A percentile compares a stretch with the other conserved stretches of the same genome.
phyloP scores from a whole-genome alignment of 352 stramenopile genomes.

The Globisporangium alternatum region DNA sequence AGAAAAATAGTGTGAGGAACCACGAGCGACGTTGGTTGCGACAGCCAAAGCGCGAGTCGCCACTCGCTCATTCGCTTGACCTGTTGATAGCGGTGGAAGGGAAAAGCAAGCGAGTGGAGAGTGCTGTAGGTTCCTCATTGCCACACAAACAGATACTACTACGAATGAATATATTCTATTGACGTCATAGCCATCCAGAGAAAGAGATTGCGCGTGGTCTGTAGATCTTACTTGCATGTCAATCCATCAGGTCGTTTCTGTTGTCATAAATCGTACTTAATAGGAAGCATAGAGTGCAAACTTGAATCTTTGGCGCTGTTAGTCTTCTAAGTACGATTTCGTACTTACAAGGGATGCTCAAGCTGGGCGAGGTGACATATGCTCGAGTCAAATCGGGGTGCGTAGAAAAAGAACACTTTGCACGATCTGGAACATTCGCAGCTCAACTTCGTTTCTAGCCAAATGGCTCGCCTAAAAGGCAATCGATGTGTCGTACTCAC shows the following conservation, averaged over 20 bases:
- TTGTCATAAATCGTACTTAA: not conserved
- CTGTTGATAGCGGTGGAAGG: not conserved
- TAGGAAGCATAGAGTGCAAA: too few relatives aligned
- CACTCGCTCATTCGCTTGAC: not conserved
- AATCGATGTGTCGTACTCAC: not conserved
- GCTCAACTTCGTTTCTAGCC: not conserved
- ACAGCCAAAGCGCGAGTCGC: not conserved
- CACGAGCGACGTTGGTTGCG: not conserved
- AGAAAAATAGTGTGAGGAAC: not conserved
- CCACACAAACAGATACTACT: not conserved
- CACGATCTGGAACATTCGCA: not conserved
- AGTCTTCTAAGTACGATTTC: too few relatives aligned
- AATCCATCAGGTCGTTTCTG: not conserved
- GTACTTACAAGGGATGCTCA: too few relatives aligned
- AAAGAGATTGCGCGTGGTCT: not conserved
- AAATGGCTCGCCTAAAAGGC: not conserved
- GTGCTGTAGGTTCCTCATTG: not conserved
- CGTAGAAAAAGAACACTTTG: not conserved
- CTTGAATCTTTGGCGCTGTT: too few relatives aligned
- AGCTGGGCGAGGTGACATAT: too few relatives aligned
- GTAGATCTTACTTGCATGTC: not conserved
- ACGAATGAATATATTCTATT: slow-evolving; percentile 12
- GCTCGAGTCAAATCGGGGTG: not conserved
- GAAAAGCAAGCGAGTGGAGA: not conserved
- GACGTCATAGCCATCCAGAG: not conserved